phyloP scores from a whole-genome alignment of 805 yeast genomes.

The Barnettozyma vustinii region DNA sequence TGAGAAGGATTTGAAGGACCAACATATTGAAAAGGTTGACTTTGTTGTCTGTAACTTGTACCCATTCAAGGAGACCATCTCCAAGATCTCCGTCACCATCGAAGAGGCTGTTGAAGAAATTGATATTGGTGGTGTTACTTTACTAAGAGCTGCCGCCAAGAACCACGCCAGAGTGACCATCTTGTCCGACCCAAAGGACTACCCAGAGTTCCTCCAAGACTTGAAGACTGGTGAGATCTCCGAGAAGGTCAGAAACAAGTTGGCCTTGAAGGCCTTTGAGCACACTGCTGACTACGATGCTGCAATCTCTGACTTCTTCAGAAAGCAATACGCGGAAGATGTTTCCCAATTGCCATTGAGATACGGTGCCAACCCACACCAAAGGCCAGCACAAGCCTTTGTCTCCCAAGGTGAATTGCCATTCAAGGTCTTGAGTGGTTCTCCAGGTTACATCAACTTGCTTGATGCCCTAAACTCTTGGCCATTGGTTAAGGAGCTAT shows the following conservation, averaged over 20 bases:
- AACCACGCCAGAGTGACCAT: slow-evolving; percentile 96
- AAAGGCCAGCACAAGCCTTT: slow-evolving; percentile 97
- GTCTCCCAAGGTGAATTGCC: slow-evolving; percentile 86
- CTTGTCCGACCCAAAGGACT: slow-evolving; percentile 90
- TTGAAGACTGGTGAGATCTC: slow-evolving; percentile 66
- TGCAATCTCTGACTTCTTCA: slow-evolving; percentile 92
- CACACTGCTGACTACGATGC: slow-evolving; percentile 97
- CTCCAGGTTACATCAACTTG: slow-evolving; percentile 96
- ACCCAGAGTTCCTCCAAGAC: slow-evolving; percentile 81
- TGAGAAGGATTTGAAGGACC: slow-evolving; percentile 80
- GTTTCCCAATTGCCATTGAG: slow-evolving; percentile 86
- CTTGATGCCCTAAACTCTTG: slow-evolving; percentile 96
- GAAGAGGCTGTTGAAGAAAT: slow-evolving; percentile 98
- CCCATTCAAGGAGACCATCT: slow-evolving; percentile 96
- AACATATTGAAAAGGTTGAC: slow-evolving; percentile 93
- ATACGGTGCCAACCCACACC: slow-evolving; percentile 99
- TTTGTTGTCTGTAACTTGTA: slow-evolving; percentile 95
- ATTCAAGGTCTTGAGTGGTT: slow-evolving; percentile 87
- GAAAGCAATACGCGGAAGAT: slow-evolving; percentile 93
- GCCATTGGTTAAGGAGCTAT: slow-evolving; percentile 96
- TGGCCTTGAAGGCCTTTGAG: slow-evolving; percentile 96
- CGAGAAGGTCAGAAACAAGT: slow-evolving; percentile 65
- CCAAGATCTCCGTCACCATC: slow-evolving; percentile 91
- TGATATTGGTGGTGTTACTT: slow-evolving; percentile 97
- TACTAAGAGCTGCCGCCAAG: slow-evolving; percentile 97